Percentiles rank a stretch among this genome's conserved stretches.
Evolutionary conservation across 495 filamentous ascomycete species (phyloP).

Genomic region (Apodospora peruviana): DNA sequence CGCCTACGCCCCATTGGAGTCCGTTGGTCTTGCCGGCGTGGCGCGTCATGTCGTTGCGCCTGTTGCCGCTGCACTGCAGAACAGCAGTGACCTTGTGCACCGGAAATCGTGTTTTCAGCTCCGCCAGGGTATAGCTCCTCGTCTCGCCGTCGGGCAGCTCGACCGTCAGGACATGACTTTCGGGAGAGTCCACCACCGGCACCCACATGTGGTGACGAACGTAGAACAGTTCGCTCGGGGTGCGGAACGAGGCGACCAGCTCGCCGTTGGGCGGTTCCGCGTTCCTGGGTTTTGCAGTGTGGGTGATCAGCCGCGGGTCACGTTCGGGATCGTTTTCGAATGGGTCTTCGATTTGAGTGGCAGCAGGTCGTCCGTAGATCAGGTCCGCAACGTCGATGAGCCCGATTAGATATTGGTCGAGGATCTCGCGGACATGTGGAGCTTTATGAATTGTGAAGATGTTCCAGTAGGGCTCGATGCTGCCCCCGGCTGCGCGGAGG

Average conservation of each 20-base stretch:
- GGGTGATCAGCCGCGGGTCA: constrained; percentile 40
- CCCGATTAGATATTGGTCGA: constrained; percentile 50
- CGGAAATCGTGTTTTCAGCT: constrained; percentile 47
- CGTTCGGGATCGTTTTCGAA: constrained; percentile 48
- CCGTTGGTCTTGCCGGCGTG: constrained; percentile 50
- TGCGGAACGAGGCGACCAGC: constrained; percentile 42
- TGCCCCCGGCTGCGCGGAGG: constrained; percentile 49
- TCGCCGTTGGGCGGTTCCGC: constrained; percentile 48
- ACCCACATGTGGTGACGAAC: constrained; percentile 61
- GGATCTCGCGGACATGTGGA: constrained; percentile 51
- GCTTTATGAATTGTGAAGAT: constrained; percentile 58
- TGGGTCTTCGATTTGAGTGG: constrained; percentile 48
- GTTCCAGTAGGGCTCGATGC: constrained; percentile 57
- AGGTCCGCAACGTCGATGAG: constrained; percentile 47
- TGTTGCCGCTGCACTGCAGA: constrained; percentile 58
- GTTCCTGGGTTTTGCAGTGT: constrained; percentile 49
- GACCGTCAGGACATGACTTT: constrained; percentile 42
- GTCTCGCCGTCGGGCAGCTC: constrained; percentile 51
- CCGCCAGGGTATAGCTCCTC: constrained; percentile 46
- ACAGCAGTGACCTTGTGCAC: constrained; percentile 50
- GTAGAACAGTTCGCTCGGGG: constrained; percentile 52
- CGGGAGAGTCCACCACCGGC: constrained; percentile 40
- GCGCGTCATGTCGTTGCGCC: constrained; percentile 55
- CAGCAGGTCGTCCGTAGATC: constrained; percentile 39
- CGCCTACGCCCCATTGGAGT: constrained; percentile 55